These are phyloP conservation scores for Madurella mycetomatis DNA, from an alignment of 2,329 filamentous ascomycete genomes.

Conservation along the genomic window DNA sequence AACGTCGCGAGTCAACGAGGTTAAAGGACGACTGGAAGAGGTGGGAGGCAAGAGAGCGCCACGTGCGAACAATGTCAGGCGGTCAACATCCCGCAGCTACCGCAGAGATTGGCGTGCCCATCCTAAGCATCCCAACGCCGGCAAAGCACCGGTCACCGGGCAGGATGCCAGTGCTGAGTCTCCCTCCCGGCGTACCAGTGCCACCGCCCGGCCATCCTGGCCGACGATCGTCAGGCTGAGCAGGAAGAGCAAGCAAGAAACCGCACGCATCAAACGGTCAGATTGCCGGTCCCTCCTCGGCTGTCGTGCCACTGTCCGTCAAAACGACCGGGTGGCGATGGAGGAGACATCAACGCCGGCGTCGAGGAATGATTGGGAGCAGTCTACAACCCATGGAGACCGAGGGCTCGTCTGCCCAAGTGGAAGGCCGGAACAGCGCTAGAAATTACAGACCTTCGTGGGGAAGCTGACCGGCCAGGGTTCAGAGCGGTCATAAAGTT, in stretches of 20 bases:
- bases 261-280: not conserved
- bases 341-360: too few species aligned
- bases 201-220: conserved; percentile 1
- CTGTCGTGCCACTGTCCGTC: not conserved
- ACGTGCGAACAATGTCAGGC: conserved; percentile 21
- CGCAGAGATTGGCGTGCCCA: conserved; percentile 6
- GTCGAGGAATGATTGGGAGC: too few species aligned
- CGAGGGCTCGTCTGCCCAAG: too few species aligned
- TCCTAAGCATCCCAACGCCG: conserved; percentile 17
- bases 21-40: conserved; percentile 37
- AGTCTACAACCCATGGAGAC: too few species aligned
- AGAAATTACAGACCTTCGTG: too few species aligned
- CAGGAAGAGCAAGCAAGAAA: not conserved
- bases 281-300: not conserved
- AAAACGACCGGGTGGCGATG: not conserved
- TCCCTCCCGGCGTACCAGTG: not conserved
- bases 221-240: not conserved
- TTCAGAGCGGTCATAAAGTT: too few species aligned
- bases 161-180: conserved; percentile 2
- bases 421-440: too few species aligned
- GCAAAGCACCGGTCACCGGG: conserved; percentile 17
- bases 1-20: conserved; percentile 22
- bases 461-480: too few species aligned
- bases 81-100: conserved; percentile 24
- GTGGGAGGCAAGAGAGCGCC: conserved; percentile 33